Conservation (phyloP, 2,329 filamentous ascomycete genomes). For the Daldinia eschscholtzii region DNA sequence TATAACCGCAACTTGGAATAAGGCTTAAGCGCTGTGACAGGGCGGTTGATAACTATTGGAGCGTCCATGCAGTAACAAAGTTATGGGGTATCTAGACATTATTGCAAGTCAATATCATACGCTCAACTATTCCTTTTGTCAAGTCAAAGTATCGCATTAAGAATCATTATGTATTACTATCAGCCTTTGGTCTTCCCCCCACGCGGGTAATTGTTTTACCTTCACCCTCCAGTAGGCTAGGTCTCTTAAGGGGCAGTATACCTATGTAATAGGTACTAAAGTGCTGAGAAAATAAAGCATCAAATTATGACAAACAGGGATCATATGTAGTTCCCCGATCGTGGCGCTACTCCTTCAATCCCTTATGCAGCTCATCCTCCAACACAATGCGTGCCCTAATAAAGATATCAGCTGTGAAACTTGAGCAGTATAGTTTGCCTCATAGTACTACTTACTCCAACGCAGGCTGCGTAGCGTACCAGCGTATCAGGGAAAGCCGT, state of each 20-base stretch:
- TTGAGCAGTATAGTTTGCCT: not conserved
- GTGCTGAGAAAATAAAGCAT: not conserved
- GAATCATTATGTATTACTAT: not conserved
- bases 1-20: not conserved
- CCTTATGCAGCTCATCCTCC: not conserved
- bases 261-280: too few relatives aligned
- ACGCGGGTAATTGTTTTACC: not conserved
- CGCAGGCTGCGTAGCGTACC: constrained; percentile 22
- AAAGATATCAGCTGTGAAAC: constrained; percentile 1
- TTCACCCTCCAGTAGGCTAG: too few relatives aligned
- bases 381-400: constrained; percentile 24
- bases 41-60: not conserved
- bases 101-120: not conserved
- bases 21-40: not conserved
- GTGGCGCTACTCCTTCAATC: not conserved
- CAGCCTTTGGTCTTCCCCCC: not conserved
- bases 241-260: not conserved
- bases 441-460: constrained; percentile 26
- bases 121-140: not conserved
- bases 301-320: not conserved
- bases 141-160: not conserved
- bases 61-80: too few relatives aligned
- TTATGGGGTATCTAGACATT: not conserved
- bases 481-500: constrained; percentile 28
- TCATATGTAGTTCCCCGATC: not conserved